These are phyloP conservation scores for Amanita rubescens DNA, from an alignment of 768 basidiomycete genomes.

Conservation along the genomic window DNA sequence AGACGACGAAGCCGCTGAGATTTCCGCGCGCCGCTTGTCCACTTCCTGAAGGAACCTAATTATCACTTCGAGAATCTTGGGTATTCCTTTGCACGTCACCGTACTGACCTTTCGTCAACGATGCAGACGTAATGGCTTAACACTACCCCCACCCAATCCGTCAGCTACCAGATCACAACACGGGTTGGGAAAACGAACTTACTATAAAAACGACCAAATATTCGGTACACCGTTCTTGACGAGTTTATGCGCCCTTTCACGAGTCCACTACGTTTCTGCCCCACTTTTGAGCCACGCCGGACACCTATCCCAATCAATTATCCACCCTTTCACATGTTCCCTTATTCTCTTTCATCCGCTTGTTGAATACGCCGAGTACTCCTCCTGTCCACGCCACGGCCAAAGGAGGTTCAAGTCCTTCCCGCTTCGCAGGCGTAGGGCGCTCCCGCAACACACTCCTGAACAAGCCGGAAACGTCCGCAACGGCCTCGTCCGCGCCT, in stretches of 20 bases:
- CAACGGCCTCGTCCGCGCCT: constrained; percentile 26
- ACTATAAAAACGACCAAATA: constrained; percentile 61
- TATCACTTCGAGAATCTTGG: constrained; percentile 72
- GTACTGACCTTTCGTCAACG: constrained; percentile 72
- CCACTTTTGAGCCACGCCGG: constrained; percentile 1
- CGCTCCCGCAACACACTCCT: constrained; percentile 18
- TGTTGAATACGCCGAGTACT: too few relatives aligned
- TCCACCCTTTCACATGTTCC: constrained; percentile 3
- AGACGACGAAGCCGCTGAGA: too few relatives aligned
- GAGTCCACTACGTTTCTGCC: constrained; percentile 38
- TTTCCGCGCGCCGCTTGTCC: too few relatives aligned
- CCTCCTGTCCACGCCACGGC: too few relatives aligned
- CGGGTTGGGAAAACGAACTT: constrained; percentile 11
- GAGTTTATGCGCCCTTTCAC: constrained; percentile 42
- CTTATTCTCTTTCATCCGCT: neutral
- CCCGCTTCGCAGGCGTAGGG: too few relatives aligned
- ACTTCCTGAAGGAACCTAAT: constrained; percentile 53
- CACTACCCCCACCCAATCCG: constrained; percentile 41
- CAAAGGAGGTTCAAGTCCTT: too few relatives aligned
- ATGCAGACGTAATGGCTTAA: constrained; percentile 63
- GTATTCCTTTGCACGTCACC: constrained; percentile 79
- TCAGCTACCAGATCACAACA: neutral
- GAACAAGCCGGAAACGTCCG: constrained; percentile 33
- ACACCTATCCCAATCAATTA: neutral
- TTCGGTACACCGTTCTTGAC: constrained; percentile 53